phyloP scores from a whole-genome alignment of 2,329 filamentous ascomycete genomes.

The Phyllosticta citriasiana region DNA sequence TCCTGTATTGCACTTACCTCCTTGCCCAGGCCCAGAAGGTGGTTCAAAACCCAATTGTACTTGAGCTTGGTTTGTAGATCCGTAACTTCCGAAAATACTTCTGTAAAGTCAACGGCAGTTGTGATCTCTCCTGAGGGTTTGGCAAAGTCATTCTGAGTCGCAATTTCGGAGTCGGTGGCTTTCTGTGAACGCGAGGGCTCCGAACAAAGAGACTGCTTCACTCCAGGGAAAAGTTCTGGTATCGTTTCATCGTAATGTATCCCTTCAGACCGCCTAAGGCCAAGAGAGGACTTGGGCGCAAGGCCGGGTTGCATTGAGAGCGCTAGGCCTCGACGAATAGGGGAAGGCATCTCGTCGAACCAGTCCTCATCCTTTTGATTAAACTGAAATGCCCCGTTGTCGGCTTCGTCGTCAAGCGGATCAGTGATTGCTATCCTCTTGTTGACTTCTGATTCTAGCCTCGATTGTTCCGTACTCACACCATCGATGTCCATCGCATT shows the following conservation, averaged over 20 bases:
- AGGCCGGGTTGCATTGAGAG: background rate
- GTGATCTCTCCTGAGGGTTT: background rate
- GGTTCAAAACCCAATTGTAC: background rate
- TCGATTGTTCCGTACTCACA: too few relatives aligned
- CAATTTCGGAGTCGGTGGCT: background rate
- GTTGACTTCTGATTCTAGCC: background rate
- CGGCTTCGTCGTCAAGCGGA: background rate
- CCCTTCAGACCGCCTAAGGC: background rate
- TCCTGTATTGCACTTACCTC: background rate
- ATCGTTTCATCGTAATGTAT: background rate
- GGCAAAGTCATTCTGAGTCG: background rate
- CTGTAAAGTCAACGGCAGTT: background rate
- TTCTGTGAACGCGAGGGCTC: background rate
- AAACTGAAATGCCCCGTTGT: background rate
- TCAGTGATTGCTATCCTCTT: background rate
- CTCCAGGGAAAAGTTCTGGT: background rate
- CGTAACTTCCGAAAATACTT: background rate
- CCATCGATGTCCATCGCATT: background rate
- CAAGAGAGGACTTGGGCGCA: background rate
- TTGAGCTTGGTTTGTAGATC: background rate
- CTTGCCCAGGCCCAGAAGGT: background rate
- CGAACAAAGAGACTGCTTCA: background rate
- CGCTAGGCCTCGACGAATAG: background rate
- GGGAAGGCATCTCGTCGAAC: background rate
- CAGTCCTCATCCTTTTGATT: background rate